Evolutionary conservation across 2,329 filamentous ascomycete species (phyloP), one percentile per base, ranked within the genome.

Genomic region (Ceratocystis smalleyi): DNA sequence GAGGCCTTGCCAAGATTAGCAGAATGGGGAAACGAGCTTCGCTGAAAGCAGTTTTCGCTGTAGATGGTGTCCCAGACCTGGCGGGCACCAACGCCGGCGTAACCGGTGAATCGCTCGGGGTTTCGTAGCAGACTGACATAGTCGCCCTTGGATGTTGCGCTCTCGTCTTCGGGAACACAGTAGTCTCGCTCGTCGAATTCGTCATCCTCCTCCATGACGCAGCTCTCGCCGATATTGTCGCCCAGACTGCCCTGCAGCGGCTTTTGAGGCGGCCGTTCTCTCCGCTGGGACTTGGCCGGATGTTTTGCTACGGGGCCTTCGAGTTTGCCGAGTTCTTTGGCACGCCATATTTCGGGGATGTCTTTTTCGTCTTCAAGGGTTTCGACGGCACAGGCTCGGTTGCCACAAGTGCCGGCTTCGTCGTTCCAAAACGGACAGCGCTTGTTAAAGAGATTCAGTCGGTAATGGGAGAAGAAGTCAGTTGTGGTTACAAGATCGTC

Each of bases 51-150:
- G 74, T 99, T 99, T 75, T 99, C 94, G 62, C 90, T 83, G 75
- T 99, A 99, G 66, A 99, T 91, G 65, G 94, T 88, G 72, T 96
- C 87, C 94, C 94, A 99, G 17, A 99, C 89, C 76, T 95, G 90
- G 71, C 86, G 84, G 49, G 92, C 84, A 19, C 91, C 88, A 66
- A 86, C 82, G 63, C 94, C 94, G 6, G 86, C 82, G 72, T 97
- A 99, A 60, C 94, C 94, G 0, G 94, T 99, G 75, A 96, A 99
- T 66, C 91, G 67, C 59, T 69, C 65, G 15, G 69, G 69, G 64
- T 68, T 70, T 27, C 66, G 66, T 43, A 70, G 17, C 60, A 70
- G 68, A 65, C 69, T 70, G 45, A 68, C 68, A 51, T 70, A 99
- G 78, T 97, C 94, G 49, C 94, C 94, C 74, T 96, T 96, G 8